Evolutionary conservation across 2,329 filamentous ascomycete genomes (phyloP).

Genomic region (Cladosporium phlei): DNA sequence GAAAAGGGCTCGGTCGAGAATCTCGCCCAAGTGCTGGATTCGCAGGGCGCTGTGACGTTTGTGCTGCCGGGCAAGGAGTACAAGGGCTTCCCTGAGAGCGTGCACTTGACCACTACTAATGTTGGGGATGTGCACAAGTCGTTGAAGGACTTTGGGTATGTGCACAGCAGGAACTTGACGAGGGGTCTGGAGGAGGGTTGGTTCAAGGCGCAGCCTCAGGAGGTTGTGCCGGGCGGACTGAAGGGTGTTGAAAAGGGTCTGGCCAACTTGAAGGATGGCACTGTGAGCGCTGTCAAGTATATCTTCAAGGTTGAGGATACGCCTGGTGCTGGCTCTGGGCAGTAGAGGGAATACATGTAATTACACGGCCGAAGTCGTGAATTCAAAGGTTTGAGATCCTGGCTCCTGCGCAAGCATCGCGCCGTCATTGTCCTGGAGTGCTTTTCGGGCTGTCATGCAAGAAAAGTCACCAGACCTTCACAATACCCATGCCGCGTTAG

Average conservation of each 20-base stretch:
- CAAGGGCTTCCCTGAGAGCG: constrained; percentile 36
- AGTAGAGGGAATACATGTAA: too few species aligned
- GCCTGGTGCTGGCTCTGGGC: constrained; percentile 16
- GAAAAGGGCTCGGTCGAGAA: constrained; percentile 47
- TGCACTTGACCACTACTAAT: constrained; percentile 38
- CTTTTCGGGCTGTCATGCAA: too few species aligned
- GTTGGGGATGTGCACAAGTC: constrained; percentile 28
- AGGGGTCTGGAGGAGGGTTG: constrained; percentile 26
- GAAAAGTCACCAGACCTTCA: too few species aligned
- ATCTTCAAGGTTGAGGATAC: constrained; percentile 30
- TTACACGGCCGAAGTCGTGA: too few species aligned
- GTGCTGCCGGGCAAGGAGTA: constrained; percentile 35
- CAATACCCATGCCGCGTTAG: too few species aligned
- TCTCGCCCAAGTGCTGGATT: constrained; percentile 41
- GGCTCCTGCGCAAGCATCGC: too few species aligned
- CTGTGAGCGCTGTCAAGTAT: constrained; percentile 30
- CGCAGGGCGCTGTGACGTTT: constrained; percentile 34
- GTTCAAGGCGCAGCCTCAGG: constrained; percentile 28
- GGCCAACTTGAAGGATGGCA: constrained; percentile 28
- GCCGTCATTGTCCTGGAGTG: too few species aligned
- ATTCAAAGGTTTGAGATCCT: too few species aligned
- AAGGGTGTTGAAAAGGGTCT: constrained; percentile 26
- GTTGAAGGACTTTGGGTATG: constrained; percentile 27
- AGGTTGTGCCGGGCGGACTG: constrained; percentile 28
- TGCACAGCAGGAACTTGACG: constrained; percentile 23